Conservation (phyloP, 2,329 filamentous ascomycete species). For the Amesomyces nigricolor region DNA sequence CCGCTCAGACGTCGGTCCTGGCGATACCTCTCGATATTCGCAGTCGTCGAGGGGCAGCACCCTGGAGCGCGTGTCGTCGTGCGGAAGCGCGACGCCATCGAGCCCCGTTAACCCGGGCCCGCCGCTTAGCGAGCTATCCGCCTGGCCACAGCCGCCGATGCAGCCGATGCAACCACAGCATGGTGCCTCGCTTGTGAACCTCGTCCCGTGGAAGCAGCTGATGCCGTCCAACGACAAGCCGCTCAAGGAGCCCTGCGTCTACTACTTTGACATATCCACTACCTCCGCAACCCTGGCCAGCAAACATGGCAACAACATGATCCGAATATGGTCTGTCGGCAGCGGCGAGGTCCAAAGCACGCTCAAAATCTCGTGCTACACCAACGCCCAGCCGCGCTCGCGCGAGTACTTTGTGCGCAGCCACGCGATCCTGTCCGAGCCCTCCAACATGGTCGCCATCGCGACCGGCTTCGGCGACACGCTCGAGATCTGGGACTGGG, state of each 20-base stretch:
- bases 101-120: not conserved
- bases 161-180: conserved; percentile 7
- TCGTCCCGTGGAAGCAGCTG: conserved; percentile 25
- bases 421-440: conserved; percentile 38
- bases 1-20: conserved; percentile 15
- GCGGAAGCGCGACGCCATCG: conserved; percentile 12
- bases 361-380: conserved; percentile 38
- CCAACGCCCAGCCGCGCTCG: conserved; percentile 34
- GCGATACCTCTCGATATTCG: conserved; percentile 23
- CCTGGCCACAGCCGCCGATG: not conserved
- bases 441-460: conserved; percentile 35
- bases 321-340: conserved; percentile 28
- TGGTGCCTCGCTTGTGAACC: conserved; percentile 8
- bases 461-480: conserved; percentile 36
- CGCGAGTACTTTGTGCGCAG: conserved; percentile 41
- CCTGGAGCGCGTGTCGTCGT: conserved; percentile 19
- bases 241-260: conserved; percentile 30
- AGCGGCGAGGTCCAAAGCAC: conserved; percentile 25
- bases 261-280: conserved; percentile 35
- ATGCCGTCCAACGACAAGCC: conserved; percentile 19
- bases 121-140: conserved; percentile 9
- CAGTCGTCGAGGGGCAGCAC: conserved; percentile 19
- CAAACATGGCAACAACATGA: conserved; percentile 30
- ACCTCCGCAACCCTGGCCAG: conserved; percentile 33
- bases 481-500: conserved; percentile 39